Evolutionary conservation across 768 basidiomycete genomes (phyloP), one percentile per base, ranked within the genome.

Genomic region (Psilocybe sp.): DNA sequence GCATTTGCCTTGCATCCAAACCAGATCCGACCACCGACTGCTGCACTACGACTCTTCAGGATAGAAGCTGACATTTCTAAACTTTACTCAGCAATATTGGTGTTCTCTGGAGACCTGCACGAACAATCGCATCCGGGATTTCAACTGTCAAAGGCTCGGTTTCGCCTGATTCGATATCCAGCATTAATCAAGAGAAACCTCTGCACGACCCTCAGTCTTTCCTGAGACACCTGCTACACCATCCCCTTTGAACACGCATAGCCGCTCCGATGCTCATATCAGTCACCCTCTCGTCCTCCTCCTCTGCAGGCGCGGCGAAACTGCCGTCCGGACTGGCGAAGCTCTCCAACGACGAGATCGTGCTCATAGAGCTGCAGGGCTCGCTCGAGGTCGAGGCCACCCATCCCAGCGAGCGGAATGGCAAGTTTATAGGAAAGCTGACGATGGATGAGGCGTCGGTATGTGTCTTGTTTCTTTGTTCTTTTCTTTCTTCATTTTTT

Each of bases 291-390:
- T 67, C 72, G 8, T 59, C 72, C 18, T 55, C 64, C 7, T 66
- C 64, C n/a, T 62, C 65, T 3, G 23, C 23, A 7, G 23, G 23
- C 4, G 23, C 23, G 23, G 23, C 23, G 23, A 79, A 77, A 57
- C 76, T 91, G 4, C 84, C 87, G 0, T 74, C 84, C 1, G 70
- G 76, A 0, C 73, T 96, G 12, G 85, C 84, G 1, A 77, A 78
- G 49, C 78, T 95, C 38, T 91, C 90, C 13, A 76, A 88, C 54
- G 84, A 86, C 38, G 90, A 93, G 61, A 64, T 92, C 12, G 82
- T 92, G 37, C 71, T 98, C 4, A 79, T 98, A 46, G 94, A 98
- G 60, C 74, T 97, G 4, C 95, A 98, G 66, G 94, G 94, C 44
- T 73, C 76, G 44, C 76, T 97, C 34, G 83, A 87, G 40, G 83